Base-by-base conservation (phyloP, 1,284 basidiomycete species). In the Chalciporus piperatoides region DNA sequence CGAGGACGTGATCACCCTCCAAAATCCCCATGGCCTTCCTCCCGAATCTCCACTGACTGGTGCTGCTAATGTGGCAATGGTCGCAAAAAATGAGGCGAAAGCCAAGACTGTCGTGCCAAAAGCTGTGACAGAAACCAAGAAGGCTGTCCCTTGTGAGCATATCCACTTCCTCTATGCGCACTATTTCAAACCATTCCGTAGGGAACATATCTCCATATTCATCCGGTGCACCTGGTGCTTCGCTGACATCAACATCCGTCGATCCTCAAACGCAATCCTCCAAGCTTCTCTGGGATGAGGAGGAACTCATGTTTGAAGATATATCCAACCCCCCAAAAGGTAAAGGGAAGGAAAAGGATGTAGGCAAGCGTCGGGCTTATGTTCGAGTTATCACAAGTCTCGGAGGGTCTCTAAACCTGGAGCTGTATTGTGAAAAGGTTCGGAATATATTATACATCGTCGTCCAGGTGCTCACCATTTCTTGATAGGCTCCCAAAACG, bases 151-250 rank as follows among this genome's bases (percentile, higher is more conserved):
- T 55, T 90, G 88, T 88, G 63, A 51, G 82, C 61, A 32, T 35
- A 30, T 19, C 23, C 36, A 30, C 49, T 36, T 44, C 12, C 12
- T 9, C 47, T n/a, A 19, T 45, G 39, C 28, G 52, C 41, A 40
- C 17, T 45, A 15, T 46, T 39, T 53, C 44, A 12, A 44, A 56
- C 41, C 21, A 43, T 45, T 49, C 46, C 32, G 17, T 59, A 89
- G 92, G 94, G 83, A 97, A 97, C 64, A 79, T 90, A 4, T 92
- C 92, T 3, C 90, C 92, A 5, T 93, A 90, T 64, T 93, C 92
- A 0, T 93, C 80, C 28, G 95, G 95, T n/a, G 75, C 87, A 40
- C 81, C 92, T 1, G 94, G 95, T 24, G 96, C 96, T 2, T 92
- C 92, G 2, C 73, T 99, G 42, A 99, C 97, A 0, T 94, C 91